Percentiles rank a stretch among this genome's conserved stretches.
Evolutionary conservation across 257 asterid species (phyloP).

Genomic region (Verbascum thapsus): DNA sequence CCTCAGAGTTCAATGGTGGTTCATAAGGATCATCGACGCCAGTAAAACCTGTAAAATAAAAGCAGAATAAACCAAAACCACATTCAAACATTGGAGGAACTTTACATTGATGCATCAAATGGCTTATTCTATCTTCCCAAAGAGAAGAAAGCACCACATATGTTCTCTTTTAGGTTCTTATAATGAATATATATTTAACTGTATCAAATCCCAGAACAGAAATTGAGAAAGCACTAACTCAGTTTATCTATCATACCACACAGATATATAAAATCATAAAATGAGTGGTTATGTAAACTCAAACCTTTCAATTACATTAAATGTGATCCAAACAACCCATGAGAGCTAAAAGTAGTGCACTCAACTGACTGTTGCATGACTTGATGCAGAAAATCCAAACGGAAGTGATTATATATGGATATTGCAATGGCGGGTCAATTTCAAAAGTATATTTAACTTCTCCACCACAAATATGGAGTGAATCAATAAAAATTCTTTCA

Average conservation of each 20-base stretch:
- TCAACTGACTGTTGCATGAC: background rate
- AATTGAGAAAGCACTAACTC: background rate
- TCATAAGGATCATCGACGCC: slow-evolving; percentile 74
- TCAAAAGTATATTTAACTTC: slow-evolving; percentile 2
- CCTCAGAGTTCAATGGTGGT: slow-evolving; percentile 62
- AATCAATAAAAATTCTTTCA: background rate
- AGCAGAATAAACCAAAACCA: background rate
- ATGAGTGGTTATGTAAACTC: background rate
- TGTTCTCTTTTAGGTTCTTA: background rate
- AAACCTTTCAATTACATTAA: background rate
- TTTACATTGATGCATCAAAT: background rate
- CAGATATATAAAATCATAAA: slow-evolving; percentile 10
- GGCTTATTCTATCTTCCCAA: slow-evolving; percentile 14
- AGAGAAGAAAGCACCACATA: background rate
- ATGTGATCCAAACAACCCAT: slow-evolving; percentile 15
- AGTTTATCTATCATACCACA: background rate
- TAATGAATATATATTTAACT: background rate
- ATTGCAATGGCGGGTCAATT: slow-evolving; percentile 5
- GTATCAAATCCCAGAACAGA: slow-evolving; percentile 13
- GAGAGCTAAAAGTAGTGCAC: background rate
- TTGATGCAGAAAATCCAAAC: slow-evolving; percentile 12
- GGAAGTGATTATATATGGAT: slow-evolving; percentile 9
- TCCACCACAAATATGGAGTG: background rate
- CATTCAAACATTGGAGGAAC: background rate
- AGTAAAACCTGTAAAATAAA: slow-evolving; percentile 52